Base-by-base conservation (phyloP, 2,329 filamentous ascomycete species). In the Aspergillus chevalieri region DNA sequence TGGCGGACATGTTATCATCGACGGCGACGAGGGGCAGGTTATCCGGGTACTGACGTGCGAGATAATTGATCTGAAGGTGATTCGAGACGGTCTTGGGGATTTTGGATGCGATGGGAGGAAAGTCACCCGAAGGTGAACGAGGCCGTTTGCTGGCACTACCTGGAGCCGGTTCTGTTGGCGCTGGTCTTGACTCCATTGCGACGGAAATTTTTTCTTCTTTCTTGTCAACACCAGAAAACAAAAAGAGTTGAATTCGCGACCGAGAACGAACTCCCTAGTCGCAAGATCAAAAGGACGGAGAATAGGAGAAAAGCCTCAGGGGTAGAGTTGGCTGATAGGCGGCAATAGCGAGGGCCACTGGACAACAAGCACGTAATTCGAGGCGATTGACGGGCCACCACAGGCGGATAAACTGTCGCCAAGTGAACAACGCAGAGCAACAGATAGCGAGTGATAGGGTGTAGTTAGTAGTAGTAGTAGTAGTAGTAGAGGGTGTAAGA, bases 1-100 rank as follows among this genome's bases (percentile, higher is more conserved):
- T 82, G 57, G 87, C 84, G 10, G 82, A 79, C 61, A 95, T 86
- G 9, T 81, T 85, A 61, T 91, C 87, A 48, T 84, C 78, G 55
- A 77, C 76, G 50, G 76, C 80, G 54, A 84, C 78, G 17, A 85
- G 74, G 30, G 82, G 81, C 22, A 85, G 73, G 60, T 83, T 81
- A 36, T 82, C 78, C 33, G 78, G 73, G 58, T 80, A 79, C 53
- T 84, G 81, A 39, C 82, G 76, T 46, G 81, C 81, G 47, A 85
- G 79, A 58, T 85, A 85, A 67, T 85, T 85, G 70, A 85, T 85
- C 65, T 84, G 81, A 42, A 85, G 72, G 60, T 83, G 81, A 64
- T 79, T 80, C 62, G 74, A 75, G 46, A 66, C 71, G 15, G 72
- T 78, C 67, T 80, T 82, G 62, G 71, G 73, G 48, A 73, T 64